Evolutionary conservation across 176 grass and related monocot genomes (phyloP), one percentile per base, ranked within the genome.

Genomic region (Oryza officinalis): DNA sequence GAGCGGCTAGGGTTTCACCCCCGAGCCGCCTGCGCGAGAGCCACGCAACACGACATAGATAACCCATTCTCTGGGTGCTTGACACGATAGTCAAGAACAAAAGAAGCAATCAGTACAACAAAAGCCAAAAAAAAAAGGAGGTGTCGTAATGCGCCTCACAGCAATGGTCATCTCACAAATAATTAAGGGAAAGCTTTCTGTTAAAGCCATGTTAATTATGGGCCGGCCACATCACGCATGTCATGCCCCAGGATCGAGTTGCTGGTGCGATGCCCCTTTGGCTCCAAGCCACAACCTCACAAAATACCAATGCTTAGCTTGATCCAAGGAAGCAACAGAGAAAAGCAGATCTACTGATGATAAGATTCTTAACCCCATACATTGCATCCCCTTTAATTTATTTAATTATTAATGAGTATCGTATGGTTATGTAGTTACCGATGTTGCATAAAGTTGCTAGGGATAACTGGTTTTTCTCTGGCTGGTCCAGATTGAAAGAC

Each of bases 21-120:
- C n/a, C n/a, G n/a, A n/a, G n/a, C n/a, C n/a, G n/a, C n/a, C n/a
- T n/a, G n/a, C n/a, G n/a, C n/a, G n/a, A n/a, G n/a, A n/a, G n/a
- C n/a, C n/a, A n/a, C n/a, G n/a, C n/a, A n/a, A 50, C 18, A 38
- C 73, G 85, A 30, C 25, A 12, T 28, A 17, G 15, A 33, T 50
- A 12, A 12, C 9, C 3, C 4, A 22, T 13, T 46, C 25, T 26
- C 13, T 79, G 7, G 78, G 78, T 76, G 78, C 71, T 87, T 27
- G 63, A 69, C 85, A 87, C 78, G 71, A 8, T 37, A 47, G 37
- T 27, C 31, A 63, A 26, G 57, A 59, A n/a, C 10, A 11, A 82
- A 47, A 76, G 63, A 76, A 33, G 49, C 79, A 69, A 76, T 45
- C 52, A 69, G 37, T 76, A 44, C 49, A 46, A 15, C 85, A 38